Conservation (phyloP, 495 filamentous ascomycete genomes). For the Umbilicaria muhlenbergii region DNA sequence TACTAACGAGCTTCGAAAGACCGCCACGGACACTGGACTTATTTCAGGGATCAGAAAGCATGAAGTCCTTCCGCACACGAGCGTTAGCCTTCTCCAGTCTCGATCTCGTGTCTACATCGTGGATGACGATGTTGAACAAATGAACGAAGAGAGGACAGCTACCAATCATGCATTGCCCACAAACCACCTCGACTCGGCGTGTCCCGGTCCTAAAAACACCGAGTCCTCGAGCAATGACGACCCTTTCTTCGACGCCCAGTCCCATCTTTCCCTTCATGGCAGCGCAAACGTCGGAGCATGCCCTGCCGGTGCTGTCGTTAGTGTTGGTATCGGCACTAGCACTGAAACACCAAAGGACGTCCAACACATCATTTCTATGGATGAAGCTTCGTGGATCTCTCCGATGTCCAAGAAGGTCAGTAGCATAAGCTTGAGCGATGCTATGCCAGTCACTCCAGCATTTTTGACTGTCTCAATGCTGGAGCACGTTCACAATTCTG, state of each 20-base stretch:
- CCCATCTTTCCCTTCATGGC: no score
- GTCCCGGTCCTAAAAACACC: no score
- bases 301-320: no score
- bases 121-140: slow-evolving; percentile 3
- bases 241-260: no score
- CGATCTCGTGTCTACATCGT: neutral
- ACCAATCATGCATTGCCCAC: neutral
- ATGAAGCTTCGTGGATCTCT: neutral
- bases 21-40: no score
- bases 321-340: no score
- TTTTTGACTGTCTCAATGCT: neutral
- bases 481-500: neutral
- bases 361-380: neutral
- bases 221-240: no score
- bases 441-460: neutral
- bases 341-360: no score
- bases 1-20: no score
- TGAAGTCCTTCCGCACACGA: slow-evolving; percentile 8
- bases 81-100: slow-evolving; percentile 2
- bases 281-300: no score
- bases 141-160: slow-evolving; percentile 9
- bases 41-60: neutral
- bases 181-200: no score
- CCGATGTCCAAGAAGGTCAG: neutral
- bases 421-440: neutral